These are phyloP conservation scores for Tetrapyrgos nigripes DNA, from an alignment of 1,284 basidiomycete species.

Conservation along the genomic window DNA sequence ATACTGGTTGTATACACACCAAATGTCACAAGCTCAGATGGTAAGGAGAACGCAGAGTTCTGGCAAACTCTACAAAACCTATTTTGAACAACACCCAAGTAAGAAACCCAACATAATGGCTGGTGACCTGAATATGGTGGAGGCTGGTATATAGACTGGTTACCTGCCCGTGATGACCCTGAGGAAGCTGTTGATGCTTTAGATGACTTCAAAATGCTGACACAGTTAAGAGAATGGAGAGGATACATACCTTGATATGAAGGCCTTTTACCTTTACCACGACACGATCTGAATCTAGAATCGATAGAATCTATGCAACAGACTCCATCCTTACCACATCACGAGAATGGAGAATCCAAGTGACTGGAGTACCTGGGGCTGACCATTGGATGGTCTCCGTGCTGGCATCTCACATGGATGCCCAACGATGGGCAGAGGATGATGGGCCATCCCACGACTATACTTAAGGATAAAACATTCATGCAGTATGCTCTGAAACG, in stretches of 20 bases:
- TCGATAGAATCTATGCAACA: conserved; percentile 36
- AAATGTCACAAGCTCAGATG: conserved; percentile 11
- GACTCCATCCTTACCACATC: conserved; percentile 5
- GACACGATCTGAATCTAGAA: conserved; percentile 24
- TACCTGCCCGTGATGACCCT: no score
- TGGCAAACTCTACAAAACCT: not conserved
- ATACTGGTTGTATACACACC: conserved; percentile 30
- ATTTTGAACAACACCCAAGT: not conserved
- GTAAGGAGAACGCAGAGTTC: not conserved
- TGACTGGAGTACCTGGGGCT: conserved; percentile 3
- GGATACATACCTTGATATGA: no score
- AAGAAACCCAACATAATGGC: not conserved
- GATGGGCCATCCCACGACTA: conserved; percentile 29
- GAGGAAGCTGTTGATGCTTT: no score
- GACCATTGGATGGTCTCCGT: conserved; percentile 31
- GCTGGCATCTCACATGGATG: conserved; percentile 21
- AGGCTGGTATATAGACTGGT: conserved; percentile 18
- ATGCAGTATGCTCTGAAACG: no score
- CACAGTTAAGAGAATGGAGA: no score
- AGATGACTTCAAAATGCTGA: conserved; percentile 16
- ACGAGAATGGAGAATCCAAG: conserved; percentile 21
- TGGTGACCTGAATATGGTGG: not conserved
- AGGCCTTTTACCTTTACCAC: no score
- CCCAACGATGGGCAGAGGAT: conserved; percentile 28
- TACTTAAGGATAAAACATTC: no score